These are phyloP conservation scores for Cucumis cinereus DNA, from an alignment of 306 rosid genomes.

Conservation along the genomic window DNA sequence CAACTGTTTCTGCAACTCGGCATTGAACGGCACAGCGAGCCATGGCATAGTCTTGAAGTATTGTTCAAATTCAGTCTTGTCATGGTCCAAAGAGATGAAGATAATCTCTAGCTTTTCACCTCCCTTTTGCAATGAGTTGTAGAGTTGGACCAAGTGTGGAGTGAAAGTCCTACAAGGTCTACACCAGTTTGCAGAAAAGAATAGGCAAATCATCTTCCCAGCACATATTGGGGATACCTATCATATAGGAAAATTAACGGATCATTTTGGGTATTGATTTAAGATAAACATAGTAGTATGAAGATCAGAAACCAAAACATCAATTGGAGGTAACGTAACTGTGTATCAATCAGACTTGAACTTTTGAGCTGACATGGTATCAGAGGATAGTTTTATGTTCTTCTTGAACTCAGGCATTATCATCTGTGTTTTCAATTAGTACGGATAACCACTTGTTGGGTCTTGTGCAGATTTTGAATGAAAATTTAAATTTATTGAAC, in stretches of 20 bases:
- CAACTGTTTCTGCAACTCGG: constrained; percentile 40
- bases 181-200: constrained; percentile 90
- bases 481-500: no score
- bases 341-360: not conserved
- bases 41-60: constrained; percentile 70
- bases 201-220: constrained; percentile 63
- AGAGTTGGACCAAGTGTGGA: constrained; percentile 52
- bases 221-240: constrained; percentile 61
- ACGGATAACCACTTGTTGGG: not conserved
- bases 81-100: constrained; percentile 56
- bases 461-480: not conserved
- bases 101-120: constrained; percentile 53
- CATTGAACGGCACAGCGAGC: constrained; percentile 66
- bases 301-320: not conserved
- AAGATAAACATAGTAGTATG: not conserved
- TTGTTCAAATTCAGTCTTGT: constrained; percentile 46
- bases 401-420: not conserved
- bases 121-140: constrained; percentile 29
- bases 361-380: not conserved
- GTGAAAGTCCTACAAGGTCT: constrained; percentile 74
- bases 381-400: not conserved
- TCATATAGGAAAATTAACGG: not conserved
- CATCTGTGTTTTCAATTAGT: not conserved
- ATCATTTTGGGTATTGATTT: not conserved
- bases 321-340: not conserved